phyloP scores from a whole-genome alignment of 2,329 filamentous ascomycete genomes.

The Fusarium keratoplasticum region DNA sequence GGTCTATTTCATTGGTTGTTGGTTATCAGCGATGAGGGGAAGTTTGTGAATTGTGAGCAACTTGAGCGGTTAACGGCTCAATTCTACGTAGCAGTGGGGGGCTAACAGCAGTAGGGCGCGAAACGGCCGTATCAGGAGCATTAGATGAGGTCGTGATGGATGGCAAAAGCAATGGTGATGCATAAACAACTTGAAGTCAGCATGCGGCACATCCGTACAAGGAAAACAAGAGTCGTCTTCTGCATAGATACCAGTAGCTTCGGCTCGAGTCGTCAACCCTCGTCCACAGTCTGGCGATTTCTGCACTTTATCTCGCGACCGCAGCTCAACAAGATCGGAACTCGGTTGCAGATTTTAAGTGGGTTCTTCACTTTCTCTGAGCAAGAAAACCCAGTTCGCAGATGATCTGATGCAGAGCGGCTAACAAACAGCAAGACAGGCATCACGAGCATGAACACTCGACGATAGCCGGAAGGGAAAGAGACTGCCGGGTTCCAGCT shows the following conservation, averaged over 20 bases:
- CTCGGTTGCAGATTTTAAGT: not conserved
- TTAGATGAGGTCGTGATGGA: not conserved
- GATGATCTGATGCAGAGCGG: slow-evolving; percentile 29
- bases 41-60: slow-evolving; percentile 1
- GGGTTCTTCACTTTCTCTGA: not conserved
- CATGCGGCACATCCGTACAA: not conserved
- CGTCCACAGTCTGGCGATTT: not conserved
- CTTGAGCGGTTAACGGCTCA: slow-evolving; percentile 8
- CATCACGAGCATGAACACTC: slow-evolving; percentile 13
- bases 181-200: not conserved
- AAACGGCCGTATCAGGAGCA: slow-evolving; percentile 3
- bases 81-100: slow-evolving; percentile 11
- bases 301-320: not conserved
- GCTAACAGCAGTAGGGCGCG: slow-evolving; percentile 19
- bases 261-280: not conserved
- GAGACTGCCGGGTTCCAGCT: slow-evolving; percentile 9
- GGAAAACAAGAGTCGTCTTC: not conserved
- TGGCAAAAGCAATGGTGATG: not conserved
- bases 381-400: not conserved
- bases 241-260: slow-evolving; percentile 5
- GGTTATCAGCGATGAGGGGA: slow-evolving; percentile 22
- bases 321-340: slow-evolving; percentile 1
- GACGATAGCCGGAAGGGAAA: slow-evolving; percentile 15
- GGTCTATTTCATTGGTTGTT: slow-evolving; percentile 31
- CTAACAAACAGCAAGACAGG: not conserved